phyloP scores from a whole-genome alignment of 306 rosid species.

The Quercus ilex region DNA sequence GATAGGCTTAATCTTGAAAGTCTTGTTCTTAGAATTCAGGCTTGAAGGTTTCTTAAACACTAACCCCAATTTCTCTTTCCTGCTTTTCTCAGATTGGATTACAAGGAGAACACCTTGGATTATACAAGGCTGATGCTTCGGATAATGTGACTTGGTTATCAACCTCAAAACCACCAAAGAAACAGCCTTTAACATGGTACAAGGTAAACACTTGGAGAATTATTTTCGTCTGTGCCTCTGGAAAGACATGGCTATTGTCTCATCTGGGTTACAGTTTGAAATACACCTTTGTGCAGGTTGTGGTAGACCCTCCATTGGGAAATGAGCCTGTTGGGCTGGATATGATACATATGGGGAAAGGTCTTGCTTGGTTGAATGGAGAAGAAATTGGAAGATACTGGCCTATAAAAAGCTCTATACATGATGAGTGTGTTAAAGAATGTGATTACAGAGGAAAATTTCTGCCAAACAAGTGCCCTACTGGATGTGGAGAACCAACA shows the following conservation, averaged over 20 bases:
- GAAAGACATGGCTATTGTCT: slow-evolving; percentile 14
- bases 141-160: slow-evolving; percentile 59
- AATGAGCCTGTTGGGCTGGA: slow-evolving; percentile 87
- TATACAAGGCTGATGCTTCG: slow-evolving; percentile 56
- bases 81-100: slow-evolving; percentile 61
- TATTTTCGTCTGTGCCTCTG: not conserved
- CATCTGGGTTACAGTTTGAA: slow-evolving; percentile 6
- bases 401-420: slow-evolving; percentile 61
- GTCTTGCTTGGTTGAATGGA: slow-evolving; percentile 96
- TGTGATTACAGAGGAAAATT: slow-evolving; percentile 89
- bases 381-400: slow-evolving; percentile 98
- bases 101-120: slow-evolving; percentile 66
- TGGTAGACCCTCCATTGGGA: slow-evolving; percentile 73
- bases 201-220: slow-evolving; percentile 49
- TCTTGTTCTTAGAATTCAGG: not conserved
- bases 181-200: slow-evolving; percentile 88
- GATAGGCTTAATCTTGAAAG: not conserved
- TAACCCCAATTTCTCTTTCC: slow-evolving; percentile 1
- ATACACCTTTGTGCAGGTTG: slow-evolving; percentile 43
- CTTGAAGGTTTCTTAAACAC: not conserved
- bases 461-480: slow-evolving; percentile 75
- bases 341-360: slow-evolving; percentile 94
- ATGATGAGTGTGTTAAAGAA: slow-evolving; percentile 61
- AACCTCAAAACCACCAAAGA: slow-evolving; percentile 56
- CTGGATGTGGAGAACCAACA: slow-evolving; percentile 91